phyloP scores from a whole-genome alignment of 176 grass and related monocot species.

The Oryza nivara region DNA sequence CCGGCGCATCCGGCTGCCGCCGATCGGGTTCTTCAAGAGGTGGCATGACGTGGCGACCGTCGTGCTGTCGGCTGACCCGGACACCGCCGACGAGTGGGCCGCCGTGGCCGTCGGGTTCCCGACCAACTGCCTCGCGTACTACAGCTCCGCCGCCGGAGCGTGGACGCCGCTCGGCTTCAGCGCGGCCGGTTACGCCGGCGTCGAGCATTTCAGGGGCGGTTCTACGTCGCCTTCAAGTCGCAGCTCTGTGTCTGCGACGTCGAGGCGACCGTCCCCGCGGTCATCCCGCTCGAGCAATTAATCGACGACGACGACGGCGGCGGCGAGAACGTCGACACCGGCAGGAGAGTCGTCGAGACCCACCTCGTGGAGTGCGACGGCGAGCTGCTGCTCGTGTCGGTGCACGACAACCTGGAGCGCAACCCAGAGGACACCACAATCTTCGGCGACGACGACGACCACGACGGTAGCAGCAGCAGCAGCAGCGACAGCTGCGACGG shows the following conservation, averaged over 20 bases:
- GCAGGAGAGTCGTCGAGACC: slow-evolving; percentile 28
- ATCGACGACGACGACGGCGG: neutral
- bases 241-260: slow-evolving; percentile 28
- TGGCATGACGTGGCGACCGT: slow-evolving; percentile 51
- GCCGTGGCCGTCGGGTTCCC: slow-evolving; percentile 51
- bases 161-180: slow-evolving; percentile 40
- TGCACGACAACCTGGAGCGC: slow-evolving; percentile 29
- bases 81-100: slow-evolving; percentile 17
- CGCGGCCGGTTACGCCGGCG: slow-evolving; percentile 41
- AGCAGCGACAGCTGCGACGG: neutral
- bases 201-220: slow-evolving; percentile 38
- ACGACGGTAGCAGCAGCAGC: neutral
- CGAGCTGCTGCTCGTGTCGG: slow-evolving; percentile 41
- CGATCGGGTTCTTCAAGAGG: slow-evolving; percentile 45
- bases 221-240: slow-evolving; percentile 52
- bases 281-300: slow-evolving; percentile 28
- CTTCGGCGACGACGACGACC: neutral
- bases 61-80: slow-evolving; percentile 47
- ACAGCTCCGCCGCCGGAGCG: slow-evolving; percentile 36
- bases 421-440: neutral
- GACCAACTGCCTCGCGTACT: slow-evolving; percentile 46
- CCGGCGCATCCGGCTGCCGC: slow-evolving; percentile 42
- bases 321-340: neutral
- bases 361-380: slow-evolving; percentile 48
- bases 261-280: neutral